Percentiles rank a stretch among this genome's conserved stretches.
phyloP scores from a whole-genome alignment of 2,329 filamentous ascomycete species.

The Nannizzia gypsea region DNA sequence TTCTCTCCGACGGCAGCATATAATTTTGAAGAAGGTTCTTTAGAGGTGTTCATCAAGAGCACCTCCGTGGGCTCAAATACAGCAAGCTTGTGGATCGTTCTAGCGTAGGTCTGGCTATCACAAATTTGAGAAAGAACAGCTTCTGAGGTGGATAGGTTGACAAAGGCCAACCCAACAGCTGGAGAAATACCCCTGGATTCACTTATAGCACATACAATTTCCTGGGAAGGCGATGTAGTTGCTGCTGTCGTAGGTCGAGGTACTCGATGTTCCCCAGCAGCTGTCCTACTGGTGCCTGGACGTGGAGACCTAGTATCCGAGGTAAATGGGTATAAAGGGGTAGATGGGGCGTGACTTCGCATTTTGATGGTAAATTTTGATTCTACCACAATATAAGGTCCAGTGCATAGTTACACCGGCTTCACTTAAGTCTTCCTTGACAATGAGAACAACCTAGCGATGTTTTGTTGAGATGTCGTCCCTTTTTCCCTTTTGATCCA shows the following conservation, averaged over 20 bases:
- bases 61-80: constrained; percentile 71
- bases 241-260: constrained; percentile 43
- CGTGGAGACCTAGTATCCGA: background rate
- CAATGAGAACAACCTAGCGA: no score
- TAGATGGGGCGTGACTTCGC: background rate
- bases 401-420: background rate
- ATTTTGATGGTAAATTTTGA: background rate
- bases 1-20: constrained; percentile 63
- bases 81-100: constrained; percentile 73
- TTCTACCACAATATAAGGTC: background rate
- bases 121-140: constrained; percentile 80
- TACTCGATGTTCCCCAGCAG: constrained; percentile 35
- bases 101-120: constrained; percentile 83
- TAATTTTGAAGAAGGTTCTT: constrained; percentile 60
- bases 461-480: background rate
- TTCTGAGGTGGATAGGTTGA: constrained; percentile 77
- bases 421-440: background rate
- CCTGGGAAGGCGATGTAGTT: constrained; percentile 48
- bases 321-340: background rate
- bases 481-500: background rate
- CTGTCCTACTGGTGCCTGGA: constrained; percentile 16
- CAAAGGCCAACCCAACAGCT: constrained; percentile 71
- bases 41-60: constrained; percentile 62
- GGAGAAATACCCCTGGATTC: constrained; percentile 81
- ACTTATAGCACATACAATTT: constrained; percentile 76